Percentiles rank a stretch among this genome's conserved stretches.
These are phyloP conservation scores for Colletotrichum cuscutae DNA, from an alignment of 2,329 filamentous ascomycete species.

Conservation along the genomic window DNA sequence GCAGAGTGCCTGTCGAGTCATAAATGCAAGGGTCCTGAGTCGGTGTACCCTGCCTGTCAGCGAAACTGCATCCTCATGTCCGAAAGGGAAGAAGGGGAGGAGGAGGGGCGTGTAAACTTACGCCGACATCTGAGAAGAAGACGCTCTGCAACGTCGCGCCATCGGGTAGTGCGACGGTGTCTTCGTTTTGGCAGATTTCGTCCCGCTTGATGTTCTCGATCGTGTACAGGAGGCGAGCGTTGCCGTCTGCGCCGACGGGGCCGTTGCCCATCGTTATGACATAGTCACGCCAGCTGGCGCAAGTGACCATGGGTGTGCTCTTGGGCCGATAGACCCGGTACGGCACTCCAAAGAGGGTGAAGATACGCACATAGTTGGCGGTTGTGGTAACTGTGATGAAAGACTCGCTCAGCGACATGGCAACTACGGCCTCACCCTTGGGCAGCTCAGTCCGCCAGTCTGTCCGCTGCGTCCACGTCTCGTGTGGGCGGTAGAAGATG, in stretches of 20 bases:
- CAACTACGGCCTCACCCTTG: constrained; percentile 83
- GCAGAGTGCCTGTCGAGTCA: constrained; percentile 88
- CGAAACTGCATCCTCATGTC: background rate
- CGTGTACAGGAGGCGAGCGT: constrained; percentile 83
- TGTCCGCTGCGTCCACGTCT: constrained; percentile 90
- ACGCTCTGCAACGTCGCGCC: constrained; percentile 80
- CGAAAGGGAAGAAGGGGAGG: background rate
- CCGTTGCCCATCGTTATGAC: constrained; percentile 97
- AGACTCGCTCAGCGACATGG: constrained; percentile 90
- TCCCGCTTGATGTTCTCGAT: constrained; percentile 96
- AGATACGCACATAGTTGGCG: constrained; percentile 89
- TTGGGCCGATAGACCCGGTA: constrained; percentile 92
- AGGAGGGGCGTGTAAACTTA: constrained; percentile 53
- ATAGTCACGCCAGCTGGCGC: constrained; percentile 94
- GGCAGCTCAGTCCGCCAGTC: constrained; percentile 95
- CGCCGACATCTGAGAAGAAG: constrained; percentile 93
- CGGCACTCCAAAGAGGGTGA: constrained; percentile 91
- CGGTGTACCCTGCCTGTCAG: constrained; percentile 18
- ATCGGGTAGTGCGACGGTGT: constrained; percentile 85
- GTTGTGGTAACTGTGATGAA: constrained; percentile 92
- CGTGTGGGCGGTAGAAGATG: constrained; percentile 96
- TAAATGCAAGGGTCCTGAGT: constrained; percentile 91
- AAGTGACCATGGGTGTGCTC: constrained; percentile 88
- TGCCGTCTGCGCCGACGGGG: constrained; percentile 81
- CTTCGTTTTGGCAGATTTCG: constrained; percentile 93